Base-by-base conservation (phyloP, 495 filamentous ascomycete species). In the Delitschia confertaspora region DNA sequence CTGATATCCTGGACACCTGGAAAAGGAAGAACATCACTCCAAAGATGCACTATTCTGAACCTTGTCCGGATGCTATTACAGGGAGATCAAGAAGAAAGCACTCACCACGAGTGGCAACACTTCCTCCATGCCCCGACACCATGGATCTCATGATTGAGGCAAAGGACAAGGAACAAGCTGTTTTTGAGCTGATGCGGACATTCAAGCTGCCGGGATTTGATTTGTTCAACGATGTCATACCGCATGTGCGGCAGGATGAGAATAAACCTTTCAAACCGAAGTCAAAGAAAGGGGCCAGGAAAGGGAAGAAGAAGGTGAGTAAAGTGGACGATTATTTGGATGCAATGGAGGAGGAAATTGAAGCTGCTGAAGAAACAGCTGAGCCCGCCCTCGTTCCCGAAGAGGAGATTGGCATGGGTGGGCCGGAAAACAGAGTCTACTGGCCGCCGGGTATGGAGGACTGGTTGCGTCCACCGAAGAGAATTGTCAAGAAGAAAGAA, bases 61-160 rank as follows among this genome's bases (percentile, higher is more conserved):
- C 80, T 1, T 78, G 72, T 21, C 66, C 81, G 0, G 67, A 75
- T 3, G 85, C 88, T 3, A 75, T 93, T 49, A 94, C 87, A 0
- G 71, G 69, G 0, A 64, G 77, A 3, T 80, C 91, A 51, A 69
- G 88, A 11, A 69, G 88, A 25, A 94, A 93, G 61, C 89, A 95
- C 56, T 83, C 76, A 33, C 78, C 83, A 0, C 72, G 88, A 5
- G 85, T 91, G 3, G 61, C 66, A 23, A 83, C 76, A 0, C 62
- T 98, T 11, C 89, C 89, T 9, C 89, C 89, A 0, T 95, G 88
- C 52, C 66, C 78, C 1, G 66, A 75, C 4, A 76, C 78, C 5
- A 89, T 93, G 82, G 91, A 95, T 58, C 69, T 95, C 9, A 98
- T 95, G 91, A 95, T 95, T 45, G 91, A 98, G 66, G 91, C 91